Base-by-base conservation (phyloP, 2,329 filamentous ascomycete genomes). In the Venturia oleaginea region DNA sequence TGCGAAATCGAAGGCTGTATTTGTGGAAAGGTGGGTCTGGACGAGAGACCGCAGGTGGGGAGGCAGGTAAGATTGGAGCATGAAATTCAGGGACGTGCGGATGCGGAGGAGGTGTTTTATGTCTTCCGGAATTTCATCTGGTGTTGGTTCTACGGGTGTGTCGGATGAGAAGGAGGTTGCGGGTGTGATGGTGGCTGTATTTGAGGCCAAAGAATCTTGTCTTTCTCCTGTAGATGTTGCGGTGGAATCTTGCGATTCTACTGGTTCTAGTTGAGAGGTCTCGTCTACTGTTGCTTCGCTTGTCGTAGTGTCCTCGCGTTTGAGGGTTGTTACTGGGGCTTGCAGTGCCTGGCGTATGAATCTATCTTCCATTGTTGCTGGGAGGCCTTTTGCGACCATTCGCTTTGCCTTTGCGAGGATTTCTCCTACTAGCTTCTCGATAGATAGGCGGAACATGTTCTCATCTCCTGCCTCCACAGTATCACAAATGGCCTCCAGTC, bases 391-490 rank as follows among this genome's bases (percentile, higher is more conserved):
- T 4, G 78, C n/a, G 81, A 66, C 80, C 81, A 95, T 88, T 5
- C 80, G 80, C 66, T 81, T 80, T 5, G 92, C 91, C 74, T 97
- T 97, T 22, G 75, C 71, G 7, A 92, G 67, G 0, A 97, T 71
- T 64, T 87, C 81, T 1, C 75, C 71, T 7, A 88, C 71, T 0
- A 97, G 81, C 72, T 92, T 96, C 15, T 80, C 77, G 70, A 89
- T 83, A 69, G 82, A 94, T 30, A 96, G 77, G 15, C 91, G 85
- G 75, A 89, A 96, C 90, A 64, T 59, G 19, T 24, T 62, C 74
- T 97, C 92, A 66, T 90, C 90, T 17, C 89, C 90, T 0, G 89
- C 90, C 40, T 94, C 88, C 13, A 95, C 88, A 0, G 83, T 88
- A 70, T 97, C 92, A 75, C 92, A 96, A 5, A 94, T 81, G 1